phyloP scores from a whole-genome alignment of 2,329 filamentous ascomycete species.

The Fusarium bulbicola region DNA sequence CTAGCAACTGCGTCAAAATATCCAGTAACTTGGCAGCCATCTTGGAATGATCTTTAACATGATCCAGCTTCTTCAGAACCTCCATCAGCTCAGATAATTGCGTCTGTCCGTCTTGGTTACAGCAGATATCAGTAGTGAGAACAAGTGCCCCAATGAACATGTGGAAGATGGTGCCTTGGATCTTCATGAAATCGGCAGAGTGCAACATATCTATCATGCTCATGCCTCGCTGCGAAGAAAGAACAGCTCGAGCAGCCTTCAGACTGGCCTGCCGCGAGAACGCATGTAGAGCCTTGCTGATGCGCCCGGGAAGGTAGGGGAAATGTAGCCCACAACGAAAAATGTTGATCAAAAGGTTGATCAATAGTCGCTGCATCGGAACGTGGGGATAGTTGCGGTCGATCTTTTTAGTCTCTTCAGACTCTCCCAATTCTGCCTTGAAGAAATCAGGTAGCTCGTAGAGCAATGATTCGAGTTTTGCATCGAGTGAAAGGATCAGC shows the following conservation, averaged over 20 bases:
- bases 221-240: neutral
- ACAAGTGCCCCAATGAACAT: neutral
- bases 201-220: neutral
- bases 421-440: neutral
- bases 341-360: neutral
- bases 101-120: neutral
- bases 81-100: neutral
- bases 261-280: neutral
- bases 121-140: neutral
- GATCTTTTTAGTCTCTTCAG: neutral
- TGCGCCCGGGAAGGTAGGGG: neutral
- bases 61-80: neutral
- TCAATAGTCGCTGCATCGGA: neutral
- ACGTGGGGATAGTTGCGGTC: neutral
- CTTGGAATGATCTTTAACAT: neutral
- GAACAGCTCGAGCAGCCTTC: neutral
- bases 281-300: neutral
- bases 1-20: neutral
- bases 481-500: neutral
- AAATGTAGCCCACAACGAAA: neutral
- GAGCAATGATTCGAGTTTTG: neutral
- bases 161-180: neutral
- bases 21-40: neutral
- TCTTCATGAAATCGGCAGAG: neutral
- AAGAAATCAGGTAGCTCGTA: neutral